Conservation (phyloP, 768 basidiomycete species). For the Termitomyces bulborhizus region DNA sequence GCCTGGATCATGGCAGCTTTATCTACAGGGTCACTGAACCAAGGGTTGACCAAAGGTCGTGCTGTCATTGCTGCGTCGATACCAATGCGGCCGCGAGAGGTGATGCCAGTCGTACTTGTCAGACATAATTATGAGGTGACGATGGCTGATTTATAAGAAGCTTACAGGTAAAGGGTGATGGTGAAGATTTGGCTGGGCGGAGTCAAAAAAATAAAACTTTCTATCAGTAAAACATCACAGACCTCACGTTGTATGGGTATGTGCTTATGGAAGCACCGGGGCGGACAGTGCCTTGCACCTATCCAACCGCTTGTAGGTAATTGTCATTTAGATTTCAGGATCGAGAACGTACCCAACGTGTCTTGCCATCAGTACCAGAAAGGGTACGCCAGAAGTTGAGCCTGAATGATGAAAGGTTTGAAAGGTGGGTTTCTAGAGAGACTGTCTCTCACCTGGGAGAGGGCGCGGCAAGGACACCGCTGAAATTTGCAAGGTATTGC, state of each 20-base stretch:
- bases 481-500: slow-evolving; percentile 44
- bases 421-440: background rate
- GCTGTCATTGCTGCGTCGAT: slow-evolving; percentile 47
- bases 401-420: slow-evolving; percentile 17
- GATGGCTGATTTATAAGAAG: background rate
- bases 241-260: slow-evolving; percentile 45
- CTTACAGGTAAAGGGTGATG: slow-evolving; percentile 55
- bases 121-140: background rate
- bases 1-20: slow-evolving; percentile 45
- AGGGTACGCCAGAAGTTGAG: slow-evolving; percentile 61
- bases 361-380: slow-evolving; percentile 35
- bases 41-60: slow-evolving; percentile 43
- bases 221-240: background rate
- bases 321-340: background rate
- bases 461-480: slow-evolving; percentile 51
- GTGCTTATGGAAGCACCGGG: slow-evolving; percentile 49
- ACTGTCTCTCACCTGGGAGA: slow-evolving; percentile 39
- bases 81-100: slow-evolving; percentile 58
- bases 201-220: background rate
- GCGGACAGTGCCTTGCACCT: slow-evolving; percentile 60
- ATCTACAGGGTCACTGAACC: slow-evolving; percentile 54
- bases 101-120: slow-evolving; percentile 50
- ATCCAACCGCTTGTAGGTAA: background rate
- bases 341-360: slow-evolving; percentile 37
- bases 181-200: slow-evolving; percentile 44